Base-by-base conservation (phyloP, 2,329 filamentous ascomycete species). In the Chaetomium sp. region DNA sequence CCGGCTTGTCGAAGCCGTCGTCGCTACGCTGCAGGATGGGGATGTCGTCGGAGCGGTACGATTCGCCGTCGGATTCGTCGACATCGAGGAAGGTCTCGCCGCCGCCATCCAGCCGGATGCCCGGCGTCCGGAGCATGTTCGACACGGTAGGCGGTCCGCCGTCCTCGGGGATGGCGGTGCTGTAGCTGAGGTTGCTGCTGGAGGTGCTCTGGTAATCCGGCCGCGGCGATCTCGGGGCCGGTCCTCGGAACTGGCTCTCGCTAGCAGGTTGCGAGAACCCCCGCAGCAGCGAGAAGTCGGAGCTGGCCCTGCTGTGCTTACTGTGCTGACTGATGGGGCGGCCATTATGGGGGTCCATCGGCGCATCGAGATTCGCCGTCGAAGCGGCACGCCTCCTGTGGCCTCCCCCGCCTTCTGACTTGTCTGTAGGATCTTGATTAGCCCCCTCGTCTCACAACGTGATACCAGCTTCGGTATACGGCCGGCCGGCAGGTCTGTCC, bases 281-380 rank as follows among this genome's bases (percentile, higher is more conserved):
- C 59, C 78, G 79, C 55, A 82, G 71, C 46, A 81, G 70, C 49
- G 84, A 86, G 62, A 85, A 78, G 68, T 89, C 86, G 53, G 86
- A 89, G 71, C 84, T 88, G 54, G 86, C 82, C 62, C 86, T 82
- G 66, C 80, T 85, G 70, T 87, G 84, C 66, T 79, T 87, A 72
- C 77, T 85, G 65, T 82, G 77, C 60, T 83, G 76, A 63, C 80
- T 84, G 44, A 80, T 69, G 48, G 83, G 79, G 62, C 81, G 75
- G 53, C 75, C 71, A 53, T 72, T 74, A 53, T 72, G 68, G 54
- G 71, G 66, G 61, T 83, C 79, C 45, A 75, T 67, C 54, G 74
- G 77, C 38, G 78, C 72, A 64, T 87, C 81, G 33, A 86, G 73
- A 65, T 85, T 82, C 45, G 79, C 79, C 40, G 81, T 80, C 40